phyloP scores from a whole-genome alignment of 2,329 filamentous ascomycete genomes.

The Colletotrichum lupini region DNA sequence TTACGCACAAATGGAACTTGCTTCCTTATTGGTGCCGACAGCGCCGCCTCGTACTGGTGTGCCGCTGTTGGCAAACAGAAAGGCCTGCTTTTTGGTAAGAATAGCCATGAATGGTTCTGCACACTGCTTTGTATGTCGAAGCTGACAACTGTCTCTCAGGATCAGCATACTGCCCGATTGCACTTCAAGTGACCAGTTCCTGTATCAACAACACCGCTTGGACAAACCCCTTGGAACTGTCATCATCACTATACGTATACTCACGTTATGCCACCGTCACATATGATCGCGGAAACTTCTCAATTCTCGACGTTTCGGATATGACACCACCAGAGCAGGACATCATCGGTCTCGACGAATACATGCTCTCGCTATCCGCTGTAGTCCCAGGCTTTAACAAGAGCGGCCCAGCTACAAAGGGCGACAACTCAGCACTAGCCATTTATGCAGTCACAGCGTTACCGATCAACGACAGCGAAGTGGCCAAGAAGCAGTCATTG shows the following conservation, averaged over 20 bases:
- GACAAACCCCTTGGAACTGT: conserved; percentile 7
- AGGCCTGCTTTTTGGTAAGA: conserved; percentile 23
- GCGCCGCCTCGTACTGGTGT: conserved; percentile 31
- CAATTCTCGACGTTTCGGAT: conserved; percentile 25
- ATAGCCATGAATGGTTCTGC: not conserved
- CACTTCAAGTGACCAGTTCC: conserved; percentile 8
- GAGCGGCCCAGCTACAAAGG: not conserved
- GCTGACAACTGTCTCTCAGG: conserved; percentile 1
- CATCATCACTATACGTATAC: conserved; percentile 25
- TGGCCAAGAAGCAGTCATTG: conserved; percentile 27
- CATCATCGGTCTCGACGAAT: conserved; percentile 10
- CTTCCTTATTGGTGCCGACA: conserved; percentile 16
- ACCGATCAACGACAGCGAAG: conserved; percentile 30
- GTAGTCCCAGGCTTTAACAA: conserved; percentile 26
- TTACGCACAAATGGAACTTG: conserved; percentile 9
- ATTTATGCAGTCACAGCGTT: conserved; percentile 33
- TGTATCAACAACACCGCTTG: conserved; percentile 19
- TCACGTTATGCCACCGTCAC: conserved; percentile 22
- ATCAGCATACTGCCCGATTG: conserved; percentile 29
- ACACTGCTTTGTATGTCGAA: fast-evolving
- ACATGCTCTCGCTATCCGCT: conserved; percentile 25
- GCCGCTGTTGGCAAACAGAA: not conserved
- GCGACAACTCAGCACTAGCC: conserved; percentile 28
- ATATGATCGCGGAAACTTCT: conserved; percentile 30
- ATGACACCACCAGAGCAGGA: conserved; percentile 16